These are phyloP conservation scores for Lactarius hatsudake DNA, from an alignment of 768 basidiomycete genomes.

Conservation along the genomic window DNA sequence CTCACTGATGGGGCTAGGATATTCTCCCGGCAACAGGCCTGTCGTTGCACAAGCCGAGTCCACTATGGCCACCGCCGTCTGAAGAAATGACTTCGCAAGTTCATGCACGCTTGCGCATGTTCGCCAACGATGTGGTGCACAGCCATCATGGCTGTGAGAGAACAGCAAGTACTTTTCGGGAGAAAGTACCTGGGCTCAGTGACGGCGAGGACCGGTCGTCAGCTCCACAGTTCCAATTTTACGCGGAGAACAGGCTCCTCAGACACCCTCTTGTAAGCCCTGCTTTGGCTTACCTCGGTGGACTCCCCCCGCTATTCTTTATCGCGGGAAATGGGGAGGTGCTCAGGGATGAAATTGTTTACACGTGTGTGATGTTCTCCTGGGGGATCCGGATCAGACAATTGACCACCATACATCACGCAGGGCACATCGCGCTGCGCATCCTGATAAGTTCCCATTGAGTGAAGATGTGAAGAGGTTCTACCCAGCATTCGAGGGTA, in stretches of 20 bases:
- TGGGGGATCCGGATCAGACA: no score
- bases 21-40: conserved; percentile 71
- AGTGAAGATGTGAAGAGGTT: conserved; percentile 44
- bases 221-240: conserved; percentile 57
- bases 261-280: conserved; percentile 82
- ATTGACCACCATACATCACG: background rate
- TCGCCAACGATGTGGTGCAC: conserved; percentile 54
- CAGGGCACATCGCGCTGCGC: conserved; percentile 90
- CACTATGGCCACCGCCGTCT: conserved; percentile 74
- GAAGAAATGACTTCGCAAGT: conserved; percentile 58
- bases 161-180: background rate
- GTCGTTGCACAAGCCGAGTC: conserved; percentile 74
- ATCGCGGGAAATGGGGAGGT: conserved; percentile 90
- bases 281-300: conserved; percentile 77
- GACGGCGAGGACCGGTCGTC: background rate
- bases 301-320: conserved; percentile 81
- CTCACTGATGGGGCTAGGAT: conserved; percentile 47
- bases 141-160: conserved; percentile 26
- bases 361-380: conserved; percentile 44
- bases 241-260: conserved; percentile 74
- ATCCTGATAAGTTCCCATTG: conserved; percentile 65
- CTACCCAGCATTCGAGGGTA: conserved; percentile 56
- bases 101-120: conserved; percentile 57
- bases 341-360: conserved; percentile 86
- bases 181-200: background rate